A percentile compares a stretch with the other conserved stretches of the same genome.
Conservation (phyloP, 2,329 filamentous ascomycete genomes). For the Chaetomiaceae sp. region DNA sequence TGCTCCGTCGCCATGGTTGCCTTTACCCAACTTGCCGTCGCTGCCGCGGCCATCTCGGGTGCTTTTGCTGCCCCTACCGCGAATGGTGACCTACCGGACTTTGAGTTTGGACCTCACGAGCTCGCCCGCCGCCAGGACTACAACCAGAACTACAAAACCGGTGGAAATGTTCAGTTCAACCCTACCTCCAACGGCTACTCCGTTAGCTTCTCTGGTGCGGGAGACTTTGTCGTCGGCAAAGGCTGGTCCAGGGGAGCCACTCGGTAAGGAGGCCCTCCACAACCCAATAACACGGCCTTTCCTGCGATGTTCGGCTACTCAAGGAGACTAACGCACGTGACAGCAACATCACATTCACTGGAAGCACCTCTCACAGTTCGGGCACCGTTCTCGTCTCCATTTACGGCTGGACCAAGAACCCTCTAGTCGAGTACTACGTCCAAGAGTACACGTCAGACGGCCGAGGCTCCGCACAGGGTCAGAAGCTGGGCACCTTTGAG, state of each 20-base stretch:
- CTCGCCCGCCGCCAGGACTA: conserved; percentile 31
- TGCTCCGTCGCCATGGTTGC: not conserved
- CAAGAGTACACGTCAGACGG: conserved; percentile 30
- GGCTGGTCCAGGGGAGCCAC: conserved; percentile 49
- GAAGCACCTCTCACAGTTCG: conserved; percentile 19
- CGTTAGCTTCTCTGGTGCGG: conserved; percentile 37
- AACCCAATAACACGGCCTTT: too few species aligned
- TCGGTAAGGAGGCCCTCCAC: too few species aligned
- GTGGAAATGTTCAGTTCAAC: conserved; percentile 31
- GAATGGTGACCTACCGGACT: not conserved
- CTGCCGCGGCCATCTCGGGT: not conserved
- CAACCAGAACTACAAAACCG: conserved; percentile 37
- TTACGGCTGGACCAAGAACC: conserved; percentile 35
- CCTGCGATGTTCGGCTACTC: not conserved
- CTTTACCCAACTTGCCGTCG: not conserved
- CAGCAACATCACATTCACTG: conserved; percentile 29
- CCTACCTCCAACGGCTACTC: conserved; percentile 32
- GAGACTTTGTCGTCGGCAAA: conserved; percentile 53
- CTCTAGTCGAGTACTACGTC: conserved; percentile 36
- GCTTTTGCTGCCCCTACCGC: conserved; percentile 1
- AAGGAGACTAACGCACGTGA: not conserved
- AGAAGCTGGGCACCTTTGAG: conserved; percentile 28
- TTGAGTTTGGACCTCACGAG: conserved; percentile 10
- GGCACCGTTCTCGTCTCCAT: conserved; percentile 31
- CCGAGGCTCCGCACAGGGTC: conserved; percentile 27